These are phyloP conservation scores for Arthromyces matolae DNA, from an alignment of 768 basidiomycete genomes.

Conservation along the genomic window DNA sequence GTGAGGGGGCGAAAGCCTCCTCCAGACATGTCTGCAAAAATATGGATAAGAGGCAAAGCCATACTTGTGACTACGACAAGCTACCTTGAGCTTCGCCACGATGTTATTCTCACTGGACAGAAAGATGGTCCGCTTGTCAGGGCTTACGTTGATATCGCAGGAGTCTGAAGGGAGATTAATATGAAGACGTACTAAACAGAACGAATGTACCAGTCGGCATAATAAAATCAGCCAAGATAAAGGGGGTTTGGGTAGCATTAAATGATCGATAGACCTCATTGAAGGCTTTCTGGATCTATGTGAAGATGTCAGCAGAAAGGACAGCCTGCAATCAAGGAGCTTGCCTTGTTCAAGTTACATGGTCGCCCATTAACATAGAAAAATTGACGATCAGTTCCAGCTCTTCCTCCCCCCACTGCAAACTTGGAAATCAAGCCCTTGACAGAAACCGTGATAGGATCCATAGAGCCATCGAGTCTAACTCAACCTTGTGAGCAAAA, in stretches of 20 bases:
- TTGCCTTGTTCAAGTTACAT: constrained; percentile 72
- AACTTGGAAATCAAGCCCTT: constrained; percentile 86
- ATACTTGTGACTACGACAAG: neutral
- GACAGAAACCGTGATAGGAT: constrained; percentile 45
- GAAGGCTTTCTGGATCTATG: constrained; percentile 81
- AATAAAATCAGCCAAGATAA: constrained; percentile 79
- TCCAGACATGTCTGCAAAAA: constrained; percentile 60
- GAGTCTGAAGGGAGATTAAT: constrained; percentile 41
- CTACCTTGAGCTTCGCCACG: constrained; percentile 73
- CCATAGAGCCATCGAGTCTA: constrained; percentile 18
- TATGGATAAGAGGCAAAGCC: neutral
- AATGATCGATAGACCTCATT: constrained; percentile 92
- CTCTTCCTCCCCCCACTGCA: constrained; percentile 65
- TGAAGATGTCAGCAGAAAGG: neutral
- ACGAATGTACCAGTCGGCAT: constrained; percentile 66
- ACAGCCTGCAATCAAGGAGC: neutral
- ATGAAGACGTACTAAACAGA: neutral
- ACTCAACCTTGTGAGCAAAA: neutral
- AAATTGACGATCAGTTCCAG: constrained; percentile 83
- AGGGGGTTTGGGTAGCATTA: constrained; percentile 66
- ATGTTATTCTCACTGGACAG: constrained; percentile 84
- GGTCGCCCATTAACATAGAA: constrained; percentile 92
- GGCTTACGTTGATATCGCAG: constrained; percentile 92
- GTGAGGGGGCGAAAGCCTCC: constrained; percentile 56
- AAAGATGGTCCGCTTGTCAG: constrained; percentile 95